Evolutionary conservation across 768 basidiomycete species (phyloP), one percentile per base, ranked within the genome.

Genomic region (Fomitopsis serialis): DNA sequence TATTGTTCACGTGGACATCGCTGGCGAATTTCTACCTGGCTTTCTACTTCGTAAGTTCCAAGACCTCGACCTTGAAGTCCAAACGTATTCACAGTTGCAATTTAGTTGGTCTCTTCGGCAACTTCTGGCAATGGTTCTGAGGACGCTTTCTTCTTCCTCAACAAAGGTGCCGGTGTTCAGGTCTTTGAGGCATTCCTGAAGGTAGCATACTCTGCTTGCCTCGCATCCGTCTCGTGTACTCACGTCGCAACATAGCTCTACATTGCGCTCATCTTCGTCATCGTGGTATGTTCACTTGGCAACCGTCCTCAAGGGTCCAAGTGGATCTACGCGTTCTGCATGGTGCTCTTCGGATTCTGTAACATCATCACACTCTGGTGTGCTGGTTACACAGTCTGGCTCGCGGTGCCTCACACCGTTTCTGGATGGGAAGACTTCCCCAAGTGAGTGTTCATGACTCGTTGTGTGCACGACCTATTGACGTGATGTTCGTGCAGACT

Each of bases 21-120:
- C 74, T 96, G 42, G 94, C 91, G 29, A 96, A 95, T 68, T 97
- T 93, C 72, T 97, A 92, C 67, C 77, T 96, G 48, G 89, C 92
- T 40, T 94, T 95, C 76, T 95, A 89, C 79, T 95, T 94, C 70
- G 88, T 91, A 61, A 71, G 88, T 76, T 17, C 10, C n/a, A n/a
- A n/a, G n/a, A n/a, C 29, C 29, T 32, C 29, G 5, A 32, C 11
- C 29, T 32, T 32, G 29, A 6, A 5, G 5, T 11, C 11, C 29
- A 0, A 17, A 13, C 45, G 55, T n/a, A 25, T 61, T 32, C 29
- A 15, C 48, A 53, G 1, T 63, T 64, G 44, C 58, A 25, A 48
- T 62, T 21, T 70, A 92, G 87, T 73, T 96, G 54, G 86, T 93
- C 51, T 82, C 82, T 25, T 88, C 90, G 1, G 91, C 92, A 4